Percentiles rank a stretch among this genome's conserved stretches.
Evolutionary conservation across 148 eudicot genomes (phyloP).

Genomic region (Vaccinium darrowii): DNA sequence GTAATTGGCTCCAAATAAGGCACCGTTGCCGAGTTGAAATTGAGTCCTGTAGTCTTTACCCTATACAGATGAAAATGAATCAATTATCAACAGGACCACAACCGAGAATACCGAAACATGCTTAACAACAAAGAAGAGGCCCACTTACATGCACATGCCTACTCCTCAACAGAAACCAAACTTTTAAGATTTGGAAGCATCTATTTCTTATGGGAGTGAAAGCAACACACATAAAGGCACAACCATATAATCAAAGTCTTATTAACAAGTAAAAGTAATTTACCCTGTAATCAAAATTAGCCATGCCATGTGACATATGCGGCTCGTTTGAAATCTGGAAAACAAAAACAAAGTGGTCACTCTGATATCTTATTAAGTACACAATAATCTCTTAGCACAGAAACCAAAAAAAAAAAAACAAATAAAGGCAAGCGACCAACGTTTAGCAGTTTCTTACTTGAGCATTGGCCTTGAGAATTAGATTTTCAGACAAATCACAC

Average conservation of each 20-base stretch:
- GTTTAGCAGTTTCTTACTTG: slow-evolving; percentile 38
- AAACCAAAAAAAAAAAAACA: background rate
- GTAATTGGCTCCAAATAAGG: slow-evolving; percentile 71
- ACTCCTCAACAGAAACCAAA: slow-evolving; percentile 6
- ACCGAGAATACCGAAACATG: background rate
- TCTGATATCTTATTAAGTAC: background rate
- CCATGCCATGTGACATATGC: slow-evolving; percentile 79
- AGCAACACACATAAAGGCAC: background rate
- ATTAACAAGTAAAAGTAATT: background rate
- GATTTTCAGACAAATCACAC: slow-evolving; percentile 78
- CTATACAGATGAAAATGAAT: slow-evolving; percentile 28
- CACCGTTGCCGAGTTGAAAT: slow-evolving; percentile 76
- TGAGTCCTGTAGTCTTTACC: slow-evolving; percentile 80
- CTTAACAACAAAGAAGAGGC: background rate
- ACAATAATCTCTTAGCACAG: background rate
- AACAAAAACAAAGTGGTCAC: slow-evolving; percentile 20
- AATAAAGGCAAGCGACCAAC: background rate
- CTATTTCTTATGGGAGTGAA: background rate
- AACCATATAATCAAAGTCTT: background rate
- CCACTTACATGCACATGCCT: background rate
- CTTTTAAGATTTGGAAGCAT: background rate
- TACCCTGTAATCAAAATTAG: slow-evolving; percentile 79
- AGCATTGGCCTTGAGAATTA: slow-evolving; percentile 66
- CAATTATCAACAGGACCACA: background rate
- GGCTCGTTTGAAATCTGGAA: slow-evolving; percentile 78